phyloP scores from a whole-genome alignment of 225 moss, liverwort and hornwort species.

The Asterella californica region DNA sequence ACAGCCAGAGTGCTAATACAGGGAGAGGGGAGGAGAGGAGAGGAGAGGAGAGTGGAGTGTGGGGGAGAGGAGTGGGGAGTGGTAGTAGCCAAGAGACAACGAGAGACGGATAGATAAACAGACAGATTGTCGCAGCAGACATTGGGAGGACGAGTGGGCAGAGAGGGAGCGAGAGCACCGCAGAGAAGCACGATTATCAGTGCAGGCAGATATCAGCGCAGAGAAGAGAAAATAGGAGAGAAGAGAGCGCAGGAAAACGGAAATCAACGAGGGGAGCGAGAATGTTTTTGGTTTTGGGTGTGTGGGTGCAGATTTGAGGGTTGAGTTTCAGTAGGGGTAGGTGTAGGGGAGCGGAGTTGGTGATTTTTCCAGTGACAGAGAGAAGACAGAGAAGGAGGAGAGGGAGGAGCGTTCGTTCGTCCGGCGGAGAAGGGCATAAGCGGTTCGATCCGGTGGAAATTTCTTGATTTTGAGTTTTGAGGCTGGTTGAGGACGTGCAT shows the following conservation, averaged over 20 bases:
- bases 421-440: background rate
- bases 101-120: background rate
- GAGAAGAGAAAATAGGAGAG: background rate
- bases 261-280: constrained; percentile 1
- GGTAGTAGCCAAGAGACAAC: background rate
- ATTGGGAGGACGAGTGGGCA: background rate
- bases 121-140: background rate
- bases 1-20: no score
- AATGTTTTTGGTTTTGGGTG: constrained; percentile 1
- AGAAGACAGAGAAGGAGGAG: background rate
- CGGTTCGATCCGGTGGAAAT: constrained; percentile 20
- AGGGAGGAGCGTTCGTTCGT: background rate
- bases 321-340: background rate
- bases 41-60: no score
- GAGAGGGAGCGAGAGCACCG: background rate
- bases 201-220: no score
- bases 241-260: background rate
- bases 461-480: constrained; percentile 26
- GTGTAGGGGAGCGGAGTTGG: background rate
- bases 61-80: background rate
- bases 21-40: no score
- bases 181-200: no score
- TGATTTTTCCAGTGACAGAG: background rate
- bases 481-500: background rate
- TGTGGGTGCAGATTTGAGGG: constrained; percentile 1